Base-by-base conservation (phyloP, 176 grass and related monocot genomes). In the Chloris gayana region DNA sequence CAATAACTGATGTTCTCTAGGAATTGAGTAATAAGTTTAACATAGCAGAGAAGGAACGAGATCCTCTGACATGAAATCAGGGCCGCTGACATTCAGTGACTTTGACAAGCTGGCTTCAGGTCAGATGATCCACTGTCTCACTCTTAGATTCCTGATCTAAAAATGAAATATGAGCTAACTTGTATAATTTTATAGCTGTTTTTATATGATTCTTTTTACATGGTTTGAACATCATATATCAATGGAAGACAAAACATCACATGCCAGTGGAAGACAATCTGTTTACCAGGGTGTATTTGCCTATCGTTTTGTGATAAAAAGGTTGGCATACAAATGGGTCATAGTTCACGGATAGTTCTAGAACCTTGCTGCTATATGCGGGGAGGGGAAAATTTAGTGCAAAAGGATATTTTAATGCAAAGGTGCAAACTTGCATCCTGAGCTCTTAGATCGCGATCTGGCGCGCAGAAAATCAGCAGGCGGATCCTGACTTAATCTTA, bases 291-390 rank as follows among this genome's bases (percentile, higher is more conserved):
- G 34, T 2, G 33, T 47, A 49, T 75, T 42, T 62, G 17, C 37
- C 12, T 37, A 46, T 38, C 15, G 14, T 79, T n/a, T 24, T 67
- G 30, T 51, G 29, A 25, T 31, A 26, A 35, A 34, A 17, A 34
- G 46, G 33, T 47, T 78, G 10, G 67, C 57, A 4, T 35, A 30
- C 26, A 53, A 21, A 7, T 67, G 3, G 3, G 50, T 35, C 31
- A 67, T 32, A 67, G 22, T 68, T 53, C 50, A 21, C 22, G 17
- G 50, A 24, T 78, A 54, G 22, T 42, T 68, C n/a, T 9, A 38
- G 22, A 64, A 65, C 61, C 19, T 53, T 80, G 46, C 33, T 53
- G 45, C 15, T 69, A 47, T 41, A 80, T 59, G 5, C 67, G n/a
- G n/a, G n/a, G n/a, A n/a, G n/a, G n/a, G n/a, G n/a, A n/a, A n/a